phyloP scores from a whole-genome alignment of 495 filamentous ascomycete genomes.

The Aspergillus incahuasiensis region DNA sequence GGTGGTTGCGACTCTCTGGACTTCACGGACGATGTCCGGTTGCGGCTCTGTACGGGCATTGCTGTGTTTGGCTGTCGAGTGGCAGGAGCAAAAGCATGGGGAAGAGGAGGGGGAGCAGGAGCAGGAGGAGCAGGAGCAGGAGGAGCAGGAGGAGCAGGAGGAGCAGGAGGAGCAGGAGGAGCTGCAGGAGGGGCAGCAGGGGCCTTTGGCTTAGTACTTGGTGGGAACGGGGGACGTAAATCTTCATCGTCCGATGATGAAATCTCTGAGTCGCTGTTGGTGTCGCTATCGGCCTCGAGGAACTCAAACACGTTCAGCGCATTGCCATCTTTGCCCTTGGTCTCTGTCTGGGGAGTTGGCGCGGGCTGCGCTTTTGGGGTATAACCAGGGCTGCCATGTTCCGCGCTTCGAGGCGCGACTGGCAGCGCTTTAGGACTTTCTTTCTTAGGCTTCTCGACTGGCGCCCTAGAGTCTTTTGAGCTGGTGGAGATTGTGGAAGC shows the following conservation, averaged over 20 bases:
- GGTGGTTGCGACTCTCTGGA: slow-evolving; percentile 22
- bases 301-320: slow-evolving; percentile 43
- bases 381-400: slow-evolving; percentile 15
- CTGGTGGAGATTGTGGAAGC: slow-evolving; percentile 27
- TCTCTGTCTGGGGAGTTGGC: slow-evolving; percentile 14
- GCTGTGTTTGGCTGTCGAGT: slow-evolving; percentile 12
- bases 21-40: slow-evolving; percentile 21
- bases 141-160: not conserved
- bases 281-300: slow-evolving; percentile 29
- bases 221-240: slow-evolving; percentile 5
- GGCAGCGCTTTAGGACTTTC: slow-evolving; percentile 11
- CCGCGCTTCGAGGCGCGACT: slow-evolving; percentile 13
- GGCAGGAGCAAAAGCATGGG: not conserved
- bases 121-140: not conserved
- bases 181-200: not conserved
- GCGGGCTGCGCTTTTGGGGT: slow-evolving; percentile 11
- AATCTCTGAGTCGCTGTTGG: slow-evolving; percentile 18
- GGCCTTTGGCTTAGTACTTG: slow-evolving; percentile 4
- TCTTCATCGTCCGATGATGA: slow-evolving; percentile 23
- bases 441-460: slow-evolving; percentile 22
- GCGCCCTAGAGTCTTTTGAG: slow-evolving; percentile 19
- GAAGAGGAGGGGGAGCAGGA: too few species aligned
- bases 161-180: not conserved
- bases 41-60: slow-evolving; percentile 14
- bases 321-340: slow-evolving; percentile 19